Percentiles rank a stretch among this genome's conserved stretches.
phyloP scores from a whole-genome alignment of 1,139 yeast species.

The Taphrina sp. region DNA sequence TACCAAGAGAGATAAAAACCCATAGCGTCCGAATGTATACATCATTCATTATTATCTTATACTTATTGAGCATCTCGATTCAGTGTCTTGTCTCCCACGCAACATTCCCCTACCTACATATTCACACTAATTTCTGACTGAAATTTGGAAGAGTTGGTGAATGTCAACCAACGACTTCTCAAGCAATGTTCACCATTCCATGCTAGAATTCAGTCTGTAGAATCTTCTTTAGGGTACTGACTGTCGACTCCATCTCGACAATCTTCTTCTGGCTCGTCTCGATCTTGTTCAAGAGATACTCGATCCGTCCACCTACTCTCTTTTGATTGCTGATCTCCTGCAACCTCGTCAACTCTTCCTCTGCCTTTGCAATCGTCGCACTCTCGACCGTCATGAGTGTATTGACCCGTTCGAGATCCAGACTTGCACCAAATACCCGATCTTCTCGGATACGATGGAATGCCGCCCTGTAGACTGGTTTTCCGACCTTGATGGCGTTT shows the following conservation, averaged over 20 bases:
- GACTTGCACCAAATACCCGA: conserved; percentile 54
- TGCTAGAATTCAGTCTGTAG: conserved; percentile 34
- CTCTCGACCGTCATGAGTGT: conserved; percentile 6
- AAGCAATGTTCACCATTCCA: no score
- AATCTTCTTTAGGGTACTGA: conserved; percentile 39
- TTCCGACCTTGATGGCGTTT: conserved; percentile 65
- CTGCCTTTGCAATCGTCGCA: conserved; percentile 20
- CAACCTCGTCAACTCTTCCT: conserved; percentile 30
- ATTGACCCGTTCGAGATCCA: conserved; percentile 51
- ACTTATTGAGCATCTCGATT: no score
- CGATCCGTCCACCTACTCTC: conserved; percentile 7
- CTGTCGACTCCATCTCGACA: conserved; percentile 47
- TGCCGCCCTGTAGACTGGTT: conserved; percentile 82
- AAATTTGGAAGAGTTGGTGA: no score
- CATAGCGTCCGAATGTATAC: no score
- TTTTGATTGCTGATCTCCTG: conserved; percentile 19
- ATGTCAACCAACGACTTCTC: no score
- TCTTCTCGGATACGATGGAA: conserved; percentile 65
- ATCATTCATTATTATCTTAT: no score
- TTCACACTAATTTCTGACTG: no score
- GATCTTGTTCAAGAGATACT: conserved; percentile 61
- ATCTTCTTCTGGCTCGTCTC: conserved; percentile 48
- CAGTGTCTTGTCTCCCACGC: no score
- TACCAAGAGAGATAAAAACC: no score
- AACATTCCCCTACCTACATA: no score